phyloP scores from a whole-genome alignment of 768 basidiomycete species.

The Mycena maculata region DNA sequence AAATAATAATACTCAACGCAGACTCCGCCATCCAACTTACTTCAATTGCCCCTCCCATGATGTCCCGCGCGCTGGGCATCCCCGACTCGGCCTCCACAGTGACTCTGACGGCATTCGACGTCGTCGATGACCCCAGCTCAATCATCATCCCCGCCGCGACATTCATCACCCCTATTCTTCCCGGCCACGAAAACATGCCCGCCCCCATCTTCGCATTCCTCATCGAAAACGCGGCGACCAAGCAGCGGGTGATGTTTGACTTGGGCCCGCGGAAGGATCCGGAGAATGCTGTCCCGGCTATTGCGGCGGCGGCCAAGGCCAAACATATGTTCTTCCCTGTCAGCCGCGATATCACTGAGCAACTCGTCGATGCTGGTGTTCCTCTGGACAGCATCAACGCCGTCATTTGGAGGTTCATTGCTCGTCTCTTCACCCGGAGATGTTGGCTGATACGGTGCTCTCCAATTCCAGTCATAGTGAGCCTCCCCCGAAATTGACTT shows the following conservation, averaged over 20 bases:
- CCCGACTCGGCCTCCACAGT: slow-evolving; percentile 23
- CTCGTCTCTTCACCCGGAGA: neutral
- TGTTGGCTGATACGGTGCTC: neutral
- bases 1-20: too few relatives aligned
- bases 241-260: slow-evolving; percentile 36
- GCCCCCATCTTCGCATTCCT: slow-evolving; percentile 36
- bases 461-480: neutral
- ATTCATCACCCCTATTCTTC: slow-evolving; percentile 26
- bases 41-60: neutral
- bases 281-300: slow-evolving; percentile 21
- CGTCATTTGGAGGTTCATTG: slow-evolving; percentile 26
- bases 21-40: too few relatives aligned
- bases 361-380: slow-evolving; percentile 21
- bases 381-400: slow-evolving; percentile 15
- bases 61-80: neutral
- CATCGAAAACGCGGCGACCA: slow-evolving; percentile 29
- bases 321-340: neutral
- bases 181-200: slow-evolving; percentile 29
- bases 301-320: slow-evolving; percentile 6
- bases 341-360: slow-evolving; percentile 14
- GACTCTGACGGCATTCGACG: slow-evolving; percentile 29
- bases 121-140: slow-evolving; percentile 7
- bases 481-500: too few relatives aligned
- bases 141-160: slow-evolving; percentile 19
- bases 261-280: slow-evolving; percentile 34